phyloP scores from a whole-genome alignment of 192 early-diverging fungal genomes.

The Haplosporangium gracile region DNA sequence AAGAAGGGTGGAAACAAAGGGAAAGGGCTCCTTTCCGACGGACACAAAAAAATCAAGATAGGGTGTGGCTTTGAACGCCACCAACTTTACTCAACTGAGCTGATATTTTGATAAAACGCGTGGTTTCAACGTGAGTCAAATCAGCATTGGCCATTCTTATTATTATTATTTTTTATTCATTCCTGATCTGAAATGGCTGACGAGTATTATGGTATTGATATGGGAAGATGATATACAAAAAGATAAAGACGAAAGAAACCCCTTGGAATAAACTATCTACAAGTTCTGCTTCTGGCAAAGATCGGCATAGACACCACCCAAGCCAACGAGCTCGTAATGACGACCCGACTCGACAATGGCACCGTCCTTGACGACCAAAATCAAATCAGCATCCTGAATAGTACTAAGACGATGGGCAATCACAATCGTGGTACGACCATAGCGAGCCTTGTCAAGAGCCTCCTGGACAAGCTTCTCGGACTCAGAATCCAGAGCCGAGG shows the following conservation, averaged over 20 bases:
- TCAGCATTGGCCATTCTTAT: background rate
- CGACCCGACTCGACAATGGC: conserved; percentile 80
- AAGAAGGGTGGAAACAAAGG: background rate
- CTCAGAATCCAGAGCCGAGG: conserved; percentile 78
- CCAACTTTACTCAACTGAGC: too few species aligned
- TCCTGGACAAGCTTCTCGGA: conserved; percentile 79
- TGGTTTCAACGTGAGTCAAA: too few species aligned
- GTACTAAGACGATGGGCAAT: conserved; percentile 84
- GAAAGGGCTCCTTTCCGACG: too few species aligned
- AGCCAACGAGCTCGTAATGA: conserved; percentile 80
- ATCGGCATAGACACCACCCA: conserved; percentile 72
- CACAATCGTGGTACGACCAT: conserved; percentile 79
- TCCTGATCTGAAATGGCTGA: background rate
- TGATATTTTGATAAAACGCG: too few species aligned
- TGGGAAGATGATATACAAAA: background rate
- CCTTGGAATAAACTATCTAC: background rate
- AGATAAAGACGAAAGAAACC: background rate
- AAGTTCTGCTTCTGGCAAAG: conserved; percentile 81
- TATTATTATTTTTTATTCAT: background rate
- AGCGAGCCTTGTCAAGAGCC: conserved; percentile 75
- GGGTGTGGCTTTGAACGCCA: background rate
- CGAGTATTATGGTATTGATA: background rate
- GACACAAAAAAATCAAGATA: background rate
- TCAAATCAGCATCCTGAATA: conserved; percentile 79
- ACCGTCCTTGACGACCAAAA: conserved; percentile 86